Evolutionary conservation across 2,329 filamentous ascomycete species (phyloP).

Genomic region (Aspergillus sp.): DNA sequence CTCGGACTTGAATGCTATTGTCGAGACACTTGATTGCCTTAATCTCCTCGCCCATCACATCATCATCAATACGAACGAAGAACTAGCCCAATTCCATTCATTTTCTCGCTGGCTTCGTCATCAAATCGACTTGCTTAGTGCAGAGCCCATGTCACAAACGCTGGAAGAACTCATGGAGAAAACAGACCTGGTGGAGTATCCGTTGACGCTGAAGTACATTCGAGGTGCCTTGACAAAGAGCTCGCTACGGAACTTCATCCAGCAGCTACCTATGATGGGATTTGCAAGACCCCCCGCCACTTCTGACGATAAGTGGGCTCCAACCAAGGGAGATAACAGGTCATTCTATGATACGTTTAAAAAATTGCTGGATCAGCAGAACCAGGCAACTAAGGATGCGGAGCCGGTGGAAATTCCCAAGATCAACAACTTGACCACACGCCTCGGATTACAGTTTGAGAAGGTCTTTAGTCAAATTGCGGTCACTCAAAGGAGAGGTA

Average conservation of each 20-base stretch:
- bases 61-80: slow-evolving; percentile 68
- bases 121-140: slow-evolving; percentile 75
- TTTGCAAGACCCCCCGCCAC: slow-evolving; percentile 23
- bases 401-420: slow-evolving; percentile 57
- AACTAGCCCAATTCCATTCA: slow-evolving; percentile 71
- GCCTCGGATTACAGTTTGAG: slow-evolving; percentile 59
- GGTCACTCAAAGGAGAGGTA: slow-evolving; percentile 66
- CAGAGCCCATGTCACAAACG: slow-evolving; percentile 57
- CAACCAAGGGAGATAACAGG: slow-evolving; percentile 32
- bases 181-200: slow-evolving; percentile 72
- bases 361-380: slow-evolving; percentile 51
- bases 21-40: slow-evolving; percentile 73
- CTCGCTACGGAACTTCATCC: slow-evolving; percentile 61
- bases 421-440: slow-evolving; percentile 63
- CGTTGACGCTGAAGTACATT: slow-evolving; percentile 75
- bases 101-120: slow-evolving; percentile 85
- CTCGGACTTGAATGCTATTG: slow-evolving; percentile 58
- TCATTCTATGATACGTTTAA: slow-evolving; percentile 50
- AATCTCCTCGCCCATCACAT: slow-evolving; percentile 73
- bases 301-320: slow-evolving; percentile 40
- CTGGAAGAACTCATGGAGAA: slow-evolving; percentile 74
- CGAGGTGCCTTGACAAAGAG: slow-evolving; percentile 67
- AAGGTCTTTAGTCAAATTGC: slow-evolving; percentile 67
- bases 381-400: slow-evolving; percentile 49
- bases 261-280: slow-evolving; percentile 37